phyloP scores from a whole-genome alignment of 2,329 filamentous ascomycete genomes.

The Curvularia sp. region DNA sequence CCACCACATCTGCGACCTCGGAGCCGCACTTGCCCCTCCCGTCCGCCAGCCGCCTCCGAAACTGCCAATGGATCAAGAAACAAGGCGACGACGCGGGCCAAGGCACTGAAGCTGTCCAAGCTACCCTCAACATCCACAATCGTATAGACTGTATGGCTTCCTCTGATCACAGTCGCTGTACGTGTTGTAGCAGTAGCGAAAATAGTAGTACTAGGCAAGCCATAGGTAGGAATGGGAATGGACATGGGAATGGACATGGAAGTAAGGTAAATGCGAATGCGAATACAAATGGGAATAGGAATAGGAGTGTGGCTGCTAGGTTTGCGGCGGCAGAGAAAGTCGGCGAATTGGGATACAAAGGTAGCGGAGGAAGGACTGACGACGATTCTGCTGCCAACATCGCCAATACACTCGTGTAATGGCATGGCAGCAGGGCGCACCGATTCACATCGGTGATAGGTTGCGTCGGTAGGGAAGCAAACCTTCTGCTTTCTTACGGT shows the following conservation, averaged over 20 bases:
- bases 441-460: too few relatives aligned
- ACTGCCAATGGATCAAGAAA: constrained; percentile 34
- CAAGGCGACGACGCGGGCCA: constrained; percentile 29
- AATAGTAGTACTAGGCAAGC: neutral
- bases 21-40: constrained; percentile 1
- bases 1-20: neutral
- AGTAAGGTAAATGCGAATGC: too few relatives aligned
- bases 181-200: neutral
- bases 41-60: constrained; percentile 18
- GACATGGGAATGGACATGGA: neutral
- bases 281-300: neutral
- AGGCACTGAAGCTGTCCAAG: constrained; percentile 24
- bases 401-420: neutral
- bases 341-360: neutral
- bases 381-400: neutral
- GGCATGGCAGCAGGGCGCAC: too few relatives aligned
- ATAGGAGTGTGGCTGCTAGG: neutral
- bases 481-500: too few relatives aligned
- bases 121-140: neutral
- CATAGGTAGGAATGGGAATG: neutral
- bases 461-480: too few relatives aligned
- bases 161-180: neutral
- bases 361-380: neutral
- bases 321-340: neutral
- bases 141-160: neutral